phyloP scores from a whole-genome alignment of 2,329 filamentous ascomycete genomes.

The Mollisia scopiformis region DNA sequence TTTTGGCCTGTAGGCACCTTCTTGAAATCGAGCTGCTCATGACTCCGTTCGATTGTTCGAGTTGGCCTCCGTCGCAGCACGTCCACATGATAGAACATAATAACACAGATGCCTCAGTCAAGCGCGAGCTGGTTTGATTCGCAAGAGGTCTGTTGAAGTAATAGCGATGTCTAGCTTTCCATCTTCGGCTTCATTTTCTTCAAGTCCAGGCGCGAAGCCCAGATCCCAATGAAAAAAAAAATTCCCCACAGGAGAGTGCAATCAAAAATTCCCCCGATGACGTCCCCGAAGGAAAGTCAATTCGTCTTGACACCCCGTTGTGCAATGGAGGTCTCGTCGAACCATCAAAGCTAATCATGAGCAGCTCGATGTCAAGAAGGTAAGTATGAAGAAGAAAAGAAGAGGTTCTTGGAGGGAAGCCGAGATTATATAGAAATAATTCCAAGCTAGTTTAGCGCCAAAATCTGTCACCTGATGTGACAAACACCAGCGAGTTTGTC shows the following conservation, averaged over 20 bases:
- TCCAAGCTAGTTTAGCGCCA: too few relatives aligned
- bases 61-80: too few relatives aligned
- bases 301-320: slow-evolving; percentile 52
- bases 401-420: background rate
- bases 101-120: too few relatives aligned
- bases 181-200: slow-evolving; percentile 20
- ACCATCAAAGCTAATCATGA: slow-evolving; percentile 34
- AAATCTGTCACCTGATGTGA: too few relatives aligned
- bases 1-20: too few relatives aligned
- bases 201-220: slow-evolving; percentile 15
- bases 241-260: slow-evolving; percentile 31
- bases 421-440: background rate
- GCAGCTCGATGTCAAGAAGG: slow-evolving; percentile 35
- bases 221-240: slow-evolving; percentile 29
- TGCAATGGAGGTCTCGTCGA: slow-evolving; percentile 57
- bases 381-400: slow-evolving; percentile 15
- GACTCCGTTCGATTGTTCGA: too few relatives aligned
- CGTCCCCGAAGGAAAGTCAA: slow-evolving; percentile 44
- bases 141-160: too few relatives aligned
- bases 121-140: too few relatives aligned
- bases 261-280: slow-evolving; percentile 54
- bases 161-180: background rate
- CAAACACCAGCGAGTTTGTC: too few relatives aligned
- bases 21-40: too few relatives aligned
- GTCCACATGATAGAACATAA: too few relatives aligned